Evolutionary conservation across 768 basidiomycete genomes (phyloP), one percentile per base, ranked within the genome.

Genomic region (Trametes punicea): DNA sequence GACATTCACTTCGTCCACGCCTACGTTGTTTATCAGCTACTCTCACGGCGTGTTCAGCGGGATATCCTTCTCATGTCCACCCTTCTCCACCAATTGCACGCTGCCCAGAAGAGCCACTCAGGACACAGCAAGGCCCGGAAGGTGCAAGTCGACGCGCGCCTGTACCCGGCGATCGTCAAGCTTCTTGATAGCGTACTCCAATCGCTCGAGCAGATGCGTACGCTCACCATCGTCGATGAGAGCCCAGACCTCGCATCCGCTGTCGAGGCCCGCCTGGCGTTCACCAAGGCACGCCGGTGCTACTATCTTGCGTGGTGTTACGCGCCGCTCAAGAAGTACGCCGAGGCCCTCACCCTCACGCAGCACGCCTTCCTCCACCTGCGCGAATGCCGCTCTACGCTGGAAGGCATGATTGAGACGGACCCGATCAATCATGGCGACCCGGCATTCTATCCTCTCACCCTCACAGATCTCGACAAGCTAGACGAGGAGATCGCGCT

Each of bases 101-200:
- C 57, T 5, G 65, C 63, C 21, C 52, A 57, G 26, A 59, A 51
- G 49, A 46, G 34, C 23, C 34, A 52, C 23, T 25, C 46, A 7
- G 57, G 54, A 6, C 65, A 57, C 20, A 59, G 52, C 26, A 48
- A 59, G 20, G 65, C 52, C 49, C 70, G 65, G 16, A 57, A 75
- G 57, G 77, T 78, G 51, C 74, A 79, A n/a, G 78, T 86, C 4
- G 88, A 93, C 60, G 77, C 76, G 21, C 81, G 89, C 47, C 73
- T 88, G n/a, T 90, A 83, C 65, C 92, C 93, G 6, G 93, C 90
- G 0, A 77, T 96, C 7, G 87, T 97, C 69, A 96, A 96, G 70
- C 74, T 91, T 9, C 81, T 92, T 39, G 94, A 97, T 70, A 87
- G 89, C 2, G 79, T 92, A 27, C 70, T 96, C 18, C 93, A 96